A percentile compares a stretch with the other conserved stretches of the same genome.
Evolutionary conservation across 2,329 filamentous ascomycete genomes (phyloP).

Genomic region (Cytospora piceae): DNA sequence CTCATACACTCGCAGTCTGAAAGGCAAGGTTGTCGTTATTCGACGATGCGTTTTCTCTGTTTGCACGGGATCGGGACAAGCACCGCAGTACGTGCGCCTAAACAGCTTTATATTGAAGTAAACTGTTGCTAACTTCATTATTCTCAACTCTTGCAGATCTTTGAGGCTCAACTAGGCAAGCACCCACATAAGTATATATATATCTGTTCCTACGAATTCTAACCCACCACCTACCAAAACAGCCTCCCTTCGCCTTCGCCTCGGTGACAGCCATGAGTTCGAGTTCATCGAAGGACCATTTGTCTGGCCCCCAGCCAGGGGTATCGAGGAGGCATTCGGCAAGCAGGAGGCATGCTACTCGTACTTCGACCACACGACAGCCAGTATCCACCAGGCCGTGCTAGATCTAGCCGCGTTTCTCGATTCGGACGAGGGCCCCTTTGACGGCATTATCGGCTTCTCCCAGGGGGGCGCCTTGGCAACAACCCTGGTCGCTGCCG

Average conservation of each 20-base stretch:
- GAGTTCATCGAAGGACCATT: conserved; percentile 3
- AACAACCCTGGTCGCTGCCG: not conserved
- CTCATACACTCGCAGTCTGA: not conserved
- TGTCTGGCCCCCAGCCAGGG: not conserved
- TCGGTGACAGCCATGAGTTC: not conserved
- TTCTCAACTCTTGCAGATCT: not conserved
- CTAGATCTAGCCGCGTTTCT: conserved; percentile 5
- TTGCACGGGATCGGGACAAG: conserved; percentile 9
- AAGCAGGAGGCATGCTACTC: conserved; percentile 6
- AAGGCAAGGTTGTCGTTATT: not conserved
- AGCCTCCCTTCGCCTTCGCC: conserved; percentile 2
- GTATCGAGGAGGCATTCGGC: conserved; percentile 1
- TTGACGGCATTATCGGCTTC: not conserved
- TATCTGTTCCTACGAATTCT: not conserved
- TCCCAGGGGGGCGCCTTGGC: conserved; percentile 4
- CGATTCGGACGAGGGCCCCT: not conserved
- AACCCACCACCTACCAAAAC: not conserved
- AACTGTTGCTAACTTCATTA: not conserved
- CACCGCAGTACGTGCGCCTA: not conserved
- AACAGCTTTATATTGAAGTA: not conserved
- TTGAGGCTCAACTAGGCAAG: conserved; percentile 4
- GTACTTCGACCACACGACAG: not conserved
- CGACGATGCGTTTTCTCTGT: conserved; percentile 2
- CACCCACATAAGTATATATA: too few species aligned
- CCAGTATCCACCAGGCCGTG: conserved; percentile 3